Evolutionary conservation across 805 yeast species (phyloP), one percentile per base, ranked within the genome.

Genomic region (Yarrowia porcina): DNA sequence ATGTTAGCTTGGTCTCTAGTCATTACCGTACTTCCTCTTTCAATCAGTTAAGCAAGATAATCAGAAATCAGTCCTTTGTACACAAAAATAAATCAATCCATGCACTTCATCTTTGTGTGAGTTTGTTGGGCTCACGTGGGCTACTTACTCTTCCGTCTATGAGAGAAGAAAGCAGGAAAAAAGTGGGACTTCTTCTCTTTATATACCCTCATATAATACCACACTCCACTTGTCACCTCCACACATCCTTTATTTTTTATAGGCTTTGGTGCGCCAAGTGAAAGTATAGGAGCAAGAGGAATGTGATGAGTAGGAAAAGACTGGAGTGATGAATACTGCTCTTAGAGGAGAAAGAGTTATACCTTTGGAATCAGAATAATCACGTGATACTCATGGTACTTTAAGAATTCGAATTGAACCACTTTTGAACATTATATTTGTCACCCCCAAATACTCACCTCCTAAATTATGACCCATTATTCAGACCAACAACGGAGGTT

Each of bases 41-140:
- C 4, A 18, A 28, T 49, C 56, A 49, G 56, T 20, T 21, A 49
- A 33, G 56, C 50, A 49, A 49, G 38, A 49, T 49, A 23, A 23
- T 49, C 56, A 49, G 56, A 49, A 21, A 12, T 49, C 56, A 49
- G 56, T 49, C 56, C 56, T 49, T 49, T 49, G 56, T 49, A 49
- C 56, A 49, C 56, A 32, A 49, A 45, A n/a, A 45, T 28, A 32
- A 49, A 49, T 32, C 28, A 49, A 49, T 28, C 36, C 38, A 28
- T 49, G 56, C 39, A 49, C 38, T 49, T 49, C 56, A 49, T 49
- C 56, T 49, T 49, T 30, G 38, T 28, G 23, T 28, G 21, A 7
- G 17, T n/a, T n/a, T 2, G 18, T n/a, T 20, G 3, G 9, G 20
- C 35, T 28, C 47, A 9, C 9, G 15, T 25, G 47, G 11, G 23